Evolutionary conservation across 495 filamentous ascomycete species (phyloP).

Genomic region (Lophiostoma macrostomum): DNA sequence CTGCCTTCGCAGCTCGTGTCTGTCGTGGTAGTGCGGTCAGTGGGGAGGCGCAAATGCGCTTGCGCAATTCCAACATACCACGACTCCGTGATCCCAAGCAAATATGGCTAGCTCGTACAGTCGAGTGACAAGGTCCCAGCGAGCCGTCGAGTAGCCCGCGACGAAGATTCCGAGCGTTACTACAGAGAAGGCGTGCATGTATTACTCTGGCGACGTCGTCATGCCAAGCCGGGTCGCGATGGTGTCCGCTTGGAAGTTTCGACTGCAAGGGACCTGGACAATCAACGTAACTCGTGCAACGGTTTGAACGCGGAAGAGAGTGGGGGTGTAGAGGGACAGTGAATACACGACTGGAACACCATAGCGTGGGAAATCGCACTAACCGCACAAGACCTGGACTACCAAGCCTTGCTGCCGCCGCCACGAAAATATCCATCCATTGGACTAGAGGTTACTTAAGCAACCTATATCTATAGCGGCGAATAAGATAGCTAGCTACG

Average conservation of each 20-base stretch:
- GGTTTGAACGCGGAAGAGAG: no score
- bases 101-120: conserved; percentile 95
- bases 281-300: no score
- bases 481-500: no score
- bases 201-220: conserved; percentile 39
- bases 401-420: no score
- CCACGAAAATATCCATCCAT: no score
- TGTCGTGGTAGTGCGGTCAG: conserved; percentile 31
- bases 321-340: no score
- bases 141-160: conserved; percentile 97
- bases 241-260: background rate
- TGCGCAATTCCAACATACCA: conserved; percentile 58
- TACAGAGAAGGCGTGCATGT: conserved; percentile 95
- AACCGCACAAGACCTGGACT: no score
- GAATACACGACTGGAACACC: no score
- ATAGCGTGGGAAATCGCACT: no score
- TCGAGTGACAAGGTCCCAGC: conserved; percentile 95
- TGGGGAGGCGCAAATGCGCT: background rate
- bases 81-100: conserved; percentile 97
- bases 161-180: conserved; percentile 96
- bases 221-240: conserved; percentile 3
- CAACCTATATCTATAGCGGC: no score
- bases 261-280: background rate
- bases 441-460: no score
- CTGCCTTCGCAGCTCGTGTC: conserved; percentile 71